phyloP scores from a whole-genome alignment of 306 rosid genomes.

The Purshia tridentata region DNA sequence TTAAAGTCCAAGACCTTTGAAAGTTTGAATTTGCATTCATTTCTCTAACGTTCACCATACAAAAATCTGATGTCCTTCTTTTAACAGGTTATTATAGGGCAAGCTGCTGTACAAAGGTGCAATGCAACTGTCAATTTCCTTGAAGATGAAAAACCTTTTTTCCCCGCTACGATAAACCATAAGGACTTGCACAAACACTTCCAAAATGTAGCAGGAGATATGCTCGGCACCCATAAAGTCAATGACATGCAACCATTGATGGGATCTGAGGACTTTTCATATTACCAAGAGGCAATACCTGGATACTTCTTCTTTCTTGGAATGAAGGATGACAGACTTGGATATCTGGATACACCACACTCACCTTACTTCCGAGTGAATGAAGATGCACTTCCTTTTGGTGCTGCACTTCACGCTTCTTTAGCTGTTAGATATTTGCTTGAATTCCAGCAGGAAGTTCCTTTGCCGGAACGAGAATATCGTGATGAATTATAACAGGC shows the following conservation, averaged over 20 bases:
- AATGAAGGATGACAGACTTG: conserved; percentile 50
- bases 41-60: background rate
- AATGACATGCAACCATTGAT: conserved; percentile 44
- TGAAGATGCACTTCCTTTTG: conserved; percentile 71
- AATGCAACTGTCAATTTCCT: conserved; percentile 64
- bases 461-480: conserved; percentile 23
- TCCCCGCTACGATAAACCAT: conserved; percentile 63
- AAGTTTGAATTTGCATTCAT: background rate
- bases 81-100: conserved; percentile 66
- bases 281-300: conserved; percentile 78
- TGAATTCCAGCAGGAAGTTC: conserved; percentile 31
- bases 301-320: conserved; percentile 69
- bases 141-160: conserved; percentile 35
- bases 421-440: conserved; percentile 62
- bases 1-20: background rate
- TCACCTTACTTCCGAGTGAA: conserved; percentile 61
- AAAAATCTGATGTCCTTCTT: conserved; percentile 17
- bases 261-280: conserved; percentile 79
- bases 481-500: conserved; percentile 52
- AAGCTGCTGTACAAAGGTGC: conserved; percentile 89
- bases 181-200: conserved; percentile 58
- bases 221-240: conserved; percentile 59
- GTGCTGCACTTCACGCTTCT: conserved; percentile 92
- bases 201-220: conserved; percentile 46
- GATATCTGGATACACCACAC: conserved; percentile 36